Percentiles rank a stretch among this genome's conserved stretches.
Conservation (phyloP, 306 rosid species). For the Lathyrus aphaca region DNA sequence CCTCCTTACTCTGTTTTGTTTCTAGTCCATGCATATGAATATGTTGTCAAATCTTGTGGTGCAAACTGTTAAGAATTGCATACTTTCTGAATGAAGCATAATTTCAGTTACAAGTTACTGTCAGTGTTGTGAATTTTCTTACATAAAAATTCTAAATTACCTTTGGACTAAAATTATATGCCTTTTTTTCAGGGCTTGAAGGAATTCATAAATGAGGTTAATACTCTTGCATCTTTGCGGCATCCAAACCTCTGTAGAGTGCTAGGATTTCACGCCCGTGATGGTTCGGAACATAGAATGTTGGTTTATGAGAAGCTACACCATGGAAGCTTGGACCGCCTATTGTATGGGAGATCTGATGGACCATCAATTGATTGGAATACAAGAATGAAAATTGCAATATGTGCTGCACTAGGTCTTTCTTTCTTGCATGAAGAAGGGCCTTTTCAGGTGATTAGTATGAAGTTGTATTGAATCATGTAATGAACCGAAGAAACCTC, state of each 20-base stretch:
- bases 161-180: not conserved
- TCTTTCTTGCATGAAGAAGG: slow-evolving; percentile 35
- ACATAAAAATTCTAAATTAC: not conserved
- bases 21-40: slow-evolving; percentile 6
- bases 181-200: slow-evolving; percentile 24
- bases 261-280: slow-evolving; percentile 26
- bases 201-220: slow-evolving; percentile 27
- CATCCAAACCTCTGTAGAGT: slow-evolving; percentile 27
- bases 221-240: slow-evolving; percentile 22
- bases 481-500: not conserved
- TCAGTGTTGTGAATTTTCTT: not conserved
- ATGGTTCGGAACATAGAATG: slow-evolving; percentile 29
- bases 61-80: slow-evolving; percentile 7
- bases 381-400: slow-evolving; percentile 31
- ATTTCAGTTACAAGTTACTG: not conserved
- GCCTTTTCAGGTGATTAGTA: slow-evolving; percentile 24
- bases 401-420: slow-evolving; percentile 31
- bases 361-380: slow-evolving; percentile 31
- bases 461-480: not conserved
- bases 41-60: not conserved
- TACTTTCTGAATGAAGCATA: slow-evolving; percentile 3
- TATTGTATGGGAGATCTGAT: slow-evolving; percentile 25
- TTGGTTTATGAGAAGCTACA: slow-evolving; percentile 30
- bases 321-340: slow-evolving; percentile 35
- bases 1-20: not conserved